phyloP scores from a whole-genome alignment of 208 protist species.

The Wallacemonas sp. region DNA sequence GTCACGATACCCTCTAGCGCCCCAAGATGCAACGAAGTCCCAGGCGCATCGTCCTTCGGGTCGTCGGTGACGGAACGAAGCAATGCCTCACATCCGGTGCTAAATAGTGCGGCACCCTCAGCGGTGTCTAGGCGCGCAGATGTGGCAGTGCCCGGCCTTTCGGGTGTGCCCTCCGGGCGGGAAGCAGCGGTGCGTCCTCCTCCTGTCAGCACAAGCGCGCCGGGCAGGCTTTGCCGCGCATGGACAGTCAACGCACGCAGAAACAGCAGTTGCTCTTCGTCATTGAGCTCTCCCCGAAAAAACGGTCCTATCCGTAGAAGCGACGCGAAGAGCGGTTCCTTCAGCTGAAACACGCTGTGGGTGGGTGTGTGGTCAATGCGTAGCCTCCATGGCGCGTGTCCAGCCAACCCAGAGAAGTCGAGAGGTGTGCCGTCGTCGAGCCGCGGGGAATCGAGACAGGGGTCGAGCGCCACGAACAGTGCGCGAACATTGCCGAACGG shows the following conservation, averaged over 20 bases:
- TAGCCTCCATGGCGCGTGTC: no score
- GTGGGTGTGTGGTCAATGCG: no score
- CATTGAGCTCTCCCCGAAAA: conserved; percentile 14
- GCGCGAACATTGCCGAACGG: conserved; percentile 52
- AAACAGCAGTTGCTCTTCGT: conserved; percentile 19
- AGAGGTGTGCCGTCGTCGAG: neutral
- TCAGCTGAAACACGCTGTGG: conserved; percentile 30
- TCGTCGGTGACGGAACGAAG: conserved; percentile 17
- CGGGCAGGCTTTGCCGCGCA: neutral
- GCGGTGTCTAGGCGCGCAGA: neutral
- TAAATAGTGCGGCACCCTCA: conserved; percentile 15
- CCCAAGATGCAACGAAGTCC: neutral
- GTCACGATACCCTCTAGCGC: conserved; percentile 19
- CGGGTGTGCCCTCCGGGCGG: no score
- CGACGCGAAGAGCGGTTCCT: conserved; percentile 46
- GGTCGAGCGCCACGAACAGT: conserved; percentile 35
- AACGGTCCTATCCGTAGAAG: conserved; percentile 31
- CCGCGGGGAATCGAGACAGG: neutral
- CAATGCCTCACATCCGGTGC: conserved; percentile 37
- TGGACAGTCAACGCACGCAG: conserved; percentile 10
- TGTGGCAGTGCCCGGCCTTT: no score
- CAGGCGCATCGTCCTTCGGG: neutral
- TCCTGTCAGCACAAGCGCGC: neutral
- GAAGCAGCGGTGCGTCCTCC: neutral
- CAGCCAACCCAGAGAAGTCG: neutral